Evolutionary conservation across 371 early-diverging fungal genomes (phyloP).

Genomic region (Mortierella sp.): DNA sequence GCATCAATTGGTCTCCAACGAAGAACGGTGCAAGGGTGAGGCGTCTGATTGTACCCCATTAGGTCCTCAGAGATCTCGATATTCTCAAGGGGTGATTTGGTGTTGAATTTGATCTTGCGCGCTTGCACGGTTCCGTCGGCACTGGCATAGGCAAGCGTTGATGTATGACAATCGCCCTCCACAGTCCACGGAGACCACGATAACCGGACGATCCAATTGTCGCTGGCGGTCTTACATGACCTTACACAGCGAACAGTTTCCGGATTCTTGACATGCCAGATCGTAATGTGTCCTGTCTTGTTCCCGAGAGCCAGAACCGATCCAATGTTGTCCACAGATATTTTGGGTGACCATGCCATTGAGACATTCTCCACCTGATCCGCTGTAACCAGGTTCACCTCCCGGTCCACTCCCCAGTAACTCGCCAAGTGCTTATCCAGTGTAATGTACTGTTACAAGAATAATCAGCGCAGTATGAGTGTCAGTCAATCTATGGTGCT

Average conservation of each 20-base stretch:
- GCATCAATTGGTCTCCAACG: constrained; percentile 22
- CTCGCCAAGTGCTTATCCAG: constrained; percentile 21
- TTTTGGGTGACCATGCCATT: constrained; percentile 51
- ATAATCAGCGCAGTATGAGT: no score
- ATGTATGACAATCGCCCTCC: constrained; percentile 10
- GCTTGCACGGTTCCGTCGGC: constrained; percentile 30
- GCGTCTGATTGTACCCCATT: constrained; percentile 7
- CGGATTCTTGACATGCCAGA: constrained; percentile 33
- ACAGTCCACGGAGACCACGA: constrained; percentile 49
- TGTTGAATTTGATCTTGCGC: constrained; percentile 19
- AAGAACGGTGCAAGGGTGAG: constrained; percentile 31
- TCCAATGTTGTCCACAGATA: constrained; percentile 19
- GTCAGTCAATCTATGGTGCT: no score
- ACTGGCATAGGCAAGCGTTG: constrained; percentile 28
- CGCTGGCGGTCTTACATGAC: constrained; percentile 20
- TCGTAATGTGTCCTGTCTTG: constrained; percentile 36
- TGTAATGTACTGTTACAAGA: constrained; percentile 7
- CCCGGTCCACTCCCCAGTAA: constrained; percentile 20
- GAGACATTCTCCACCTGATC: constrained; percentile 38
- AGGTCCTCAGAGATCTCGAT: constrained; percentile 24
- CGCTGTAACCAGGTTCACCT: constrained; percentile 15
- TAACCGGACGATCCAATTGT: constrained; percentile 24
- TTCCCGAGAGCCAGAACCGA: constrained; percentile 44
- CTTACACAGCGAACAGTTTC: constrained; percentile 22
- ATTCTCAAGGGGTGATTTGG: constrained; percentile 12